Base-by-base conservation (phyloP, 2,329 filamentous ascomycete genomes). In the Arthrobotrys sphaeroides region DNA sequence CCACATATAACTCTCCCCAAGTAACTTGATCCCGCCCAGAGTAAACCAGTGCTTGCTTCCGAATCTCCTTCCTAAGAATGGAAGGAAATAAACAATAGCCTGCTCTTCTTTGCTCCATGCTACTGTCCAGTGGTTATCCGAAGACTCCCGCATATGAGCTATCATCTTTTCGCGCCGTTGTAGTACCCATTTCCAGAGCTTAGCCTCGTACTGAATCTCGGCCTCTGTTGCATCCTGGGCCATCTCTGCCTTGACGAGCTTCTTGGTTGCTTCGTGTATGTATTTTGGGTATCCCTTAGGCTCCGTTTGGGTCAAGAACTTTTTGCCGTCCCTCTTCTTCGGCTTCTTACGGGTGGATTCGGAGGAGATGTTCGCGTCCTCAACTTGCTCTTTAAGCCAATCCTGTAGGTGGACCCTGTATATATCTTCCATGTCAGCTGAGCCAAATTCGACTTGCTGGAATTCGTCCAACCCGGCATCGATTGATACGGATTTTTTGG, bases 161-260 rank as follows among this genome's bases (percentile, higher is more conserved):
- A 68, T 49, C 9, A 74, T 20, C 9, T 20, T 53, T 7, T 57
- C 49, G 13, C 64, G 47, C 20, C 47, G 61, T 31, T 64, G n/a
- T 20, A 68, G 24, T 2, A 74, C 45, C 70, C 70, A 68, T 18
- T 24, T 53, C 70, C 70, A 74, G 2, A 68, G n/a, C 10, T 57
- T 16, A 13, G 16, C 43, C 10, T 61, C 55, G 9, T 40, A 42
- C 22, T 22, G 28, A 24, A n/a, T 10, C 28, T 31, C 36, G 5
- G 24, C 16, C 9, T 67, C 45, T 6, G n/a, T n/a, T 20, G 47
- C 31, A 2, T 43, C 45, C 3, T 18, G 12, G 5, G 45, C 51
- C 10, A 38, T 31, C 22, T 40, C 33, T 2, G n/a, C 40, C 9
- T 66, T 59, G 5, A 33, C 18, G 16, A 53, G 33, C 12, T 51